Percentiles rank a stretch among this genome's conserved stretches.
Conservation (phyloP, 108 stramenopile species). For the Cylindrotheca closterium region DNA sequence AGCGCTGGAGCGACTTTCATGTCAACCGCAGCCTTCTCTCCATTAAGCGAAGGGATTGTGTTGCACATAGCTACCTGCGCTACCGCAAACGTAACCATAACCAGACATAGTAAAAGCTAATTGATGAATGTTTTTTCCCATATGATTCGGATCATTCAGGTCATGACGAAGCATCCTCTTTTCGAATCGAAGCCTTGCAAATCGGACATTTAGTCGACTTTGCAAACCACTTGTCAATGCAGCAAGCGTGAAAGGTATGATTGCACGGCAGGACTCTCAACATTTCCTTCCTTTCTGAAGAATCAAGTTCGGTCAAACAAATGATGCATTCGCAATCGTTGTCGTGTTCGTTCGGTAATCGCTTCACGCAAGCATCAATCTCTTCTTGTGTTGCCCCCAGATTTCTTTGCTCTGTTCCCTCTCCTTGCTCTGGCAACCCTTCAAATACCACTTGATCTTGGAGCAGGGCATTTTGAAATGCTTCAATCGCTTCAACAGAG, state of each 20-base stretch:
- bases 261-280: conserved; percentile 19
- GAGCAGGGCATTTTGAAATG: conserved; percentile 3
- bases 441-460: conserved; percentile 15
- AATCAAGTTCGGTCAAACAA: conserved; percentile 13
- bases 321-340: conserved; percentile 18
- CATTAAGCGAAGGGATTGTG: no score
- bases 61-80: no score
- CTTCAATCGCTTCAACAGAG: conserved; percentile 15
- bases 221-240: conserved; percentile 29
- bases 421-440: conserved; percentile 10
- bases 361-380: conserved; percentile 12
- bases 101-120: no score
- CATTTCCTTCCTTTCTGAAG: background rate
- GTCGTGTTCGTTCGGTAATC: background rate
- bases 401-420: background rate
- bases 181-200: conserved; percentile 14
- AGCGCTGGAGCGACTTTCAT: no score
- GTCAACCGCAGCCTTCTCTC: no score
- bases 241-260: conserved; percentile 17
- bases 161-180: no score
- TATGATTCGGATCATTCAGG: no score
- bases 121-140: no score
- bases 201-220: conserved; percentile 29
- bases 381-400: conserved; percentile 13
- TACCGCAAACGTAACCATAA: no score